Evolutionary conservation across 345 rosid genomes (phyloP), one percentile per base, ranked within the genome.

Genomic region (Rubroshorea leprosula): DNA sequence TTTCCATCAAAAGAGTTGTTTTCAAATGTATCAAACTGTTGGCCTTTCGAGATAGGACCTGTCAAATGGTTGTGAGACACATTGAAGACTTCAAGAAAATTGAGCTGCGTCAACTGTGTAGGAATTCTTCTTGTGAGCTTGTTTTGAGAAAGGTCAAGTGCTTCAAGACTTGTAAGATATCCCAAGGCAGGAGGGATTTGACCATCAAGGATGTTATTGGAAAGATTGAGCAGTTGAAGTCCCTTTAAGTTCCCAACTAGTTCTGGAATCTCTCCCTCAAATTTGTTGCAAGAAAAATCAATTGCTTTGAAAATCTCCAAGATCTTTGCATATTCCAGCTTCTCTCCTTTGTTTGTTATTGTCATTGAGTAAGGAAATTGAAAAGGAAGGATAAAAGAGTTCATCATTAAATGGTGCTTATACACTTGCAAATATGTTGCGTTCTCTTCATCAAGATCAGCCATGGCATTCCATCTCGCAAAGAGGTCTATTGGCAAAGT

Each of bases 191-290:
- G 1, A 9, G 62, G 51, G 62, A 58, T 58, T 4, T 4, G 25
- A 7, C 51, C 62, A 25, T 9, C 51, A 2, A 58, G 62, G 18
- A 22, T 45, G 51, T 58, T 58, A 10, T 58, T 58, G 17, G n/a
- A n/a, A n/a, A n/a, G n/a, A n/a, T n/a, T n/a, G n/a, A n/a, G n/a
- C n/a, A n/a, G n/a, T n/a, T n/a, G 62, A 57, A 57, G 51, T 48
- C 13, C 51, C n/a, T 44, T 45, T 14, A 44, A 23, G n/a, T 17
- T n/a, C 35, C 51, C 51, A 23, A 57, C 24, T 3, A 14, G 22
- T 45, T 44, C n/a, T 57, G 61, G 61, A 18, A 57, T 57, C n/a
- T 52, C 39, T n/a, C 56, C 39, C 2, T 52, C 56, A 26, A 52
- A 52, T 5, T 27, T 16, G 56, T 52, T 57, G 39, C 51, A 0